These are phyloP conservation scores for Cystofilobasidium ferigula DNA, from an alignment of 768 basidiomycete species.

Conservation along the genomic window DNA sequence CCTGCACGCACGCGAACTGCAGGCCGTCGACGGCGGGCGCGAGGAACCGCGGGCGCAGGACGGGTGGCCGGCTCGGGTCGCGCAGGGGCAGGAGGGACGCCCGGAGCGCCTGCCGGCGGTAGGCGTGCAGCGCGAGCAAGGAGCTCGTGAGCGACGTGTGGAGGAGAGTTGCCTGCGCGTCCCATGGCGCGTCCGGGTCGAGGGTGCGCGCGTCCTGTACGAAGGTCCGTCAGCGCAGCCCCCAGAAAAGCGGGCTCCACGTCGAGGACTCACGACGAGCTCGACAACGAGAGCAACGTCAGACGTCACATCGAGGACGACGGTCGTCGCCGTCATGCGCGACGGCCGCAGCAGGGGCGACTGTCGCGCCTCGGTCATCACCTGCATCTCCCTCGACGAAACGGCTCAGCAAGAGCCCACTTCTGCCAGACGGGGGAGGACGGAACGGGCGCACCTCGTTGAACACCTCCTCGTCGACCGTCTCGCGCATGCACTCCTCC, in stretches of 20 bases:
- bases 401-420: too few species aligned
- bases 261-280: background rate
- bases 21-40: conserved; percentile 2
- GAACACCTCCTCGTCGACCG: conserved; percentile 18
- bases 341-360: conserved; percentile 5
- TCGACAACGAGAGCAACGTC: background rate
- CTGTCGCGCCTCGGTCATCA: conserved; percentile 14
- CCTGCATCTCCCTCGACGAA: background rate
- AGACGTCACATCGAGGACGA: conserved; percentile 5
- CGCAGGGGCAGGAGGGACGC: conserved; percentile 4
- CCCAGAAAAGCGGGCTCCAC: background rate
- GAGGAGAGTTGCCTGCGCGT: conserved; percentile 11
- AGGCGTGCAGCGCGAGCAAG: conserved; percentile 9
- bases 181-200: background rate
- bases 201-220: background rate
- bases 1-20: background rate
- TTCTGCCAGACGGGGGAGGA: background rate
- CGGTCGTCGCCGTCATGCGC: background rate
- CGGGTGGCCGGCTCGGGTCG: background rate
- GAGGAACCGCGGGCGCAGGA: conserved; percentile 1
- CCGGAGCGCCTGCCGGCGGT: background rate
- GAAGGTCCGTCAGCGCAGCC: too few species aligned
- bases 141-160: background rate
- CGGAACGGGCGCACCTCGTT: background rate
- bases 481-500: conserved; percentile 16